Conservation (phyloP, 169 alveolate species). For the Cryptosporidium baileyi region DNA sequence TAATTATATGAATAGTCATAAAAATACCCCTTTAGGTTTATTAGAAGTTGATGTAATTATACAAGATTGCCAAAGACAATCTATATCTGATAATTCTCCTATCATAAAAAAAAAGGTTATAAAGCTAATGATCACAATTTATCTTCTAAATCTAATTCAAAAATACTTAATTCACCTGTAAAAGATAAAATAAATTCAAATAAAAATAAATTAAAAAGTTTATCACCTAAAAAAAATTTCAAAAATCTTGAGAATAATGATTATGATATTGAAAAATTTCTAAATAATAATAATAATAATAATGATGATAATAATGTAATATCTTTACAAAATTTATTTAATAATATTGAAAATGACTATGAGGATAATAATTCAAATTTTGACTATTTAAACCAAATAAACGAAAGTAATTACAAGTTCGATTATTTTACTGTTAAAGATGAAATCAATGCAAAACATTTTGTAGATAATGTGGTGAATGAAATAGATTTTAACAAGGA, state of each 20-base stretch:
- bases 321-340: no score
- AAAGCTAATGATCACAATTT: not conserved
- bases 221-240: no score
- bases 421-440: constrained; percentile 29
- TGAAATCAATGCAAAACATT: not conserved
- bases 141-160: not conserved
- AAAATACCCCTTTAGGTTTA: constrained; percentile 32
- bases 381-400: not conserved
- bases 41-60: constrained; percentile 39
- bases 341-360: no score
- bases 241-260: no score
- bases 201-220: not conserved
- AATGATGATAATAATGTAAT: no score
- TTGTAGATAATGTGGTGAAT: not conserved
- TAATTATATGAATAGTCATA: not conserved
- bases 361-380: not conserved
- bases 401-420: not conserved
- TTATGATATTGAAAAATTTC: no score
- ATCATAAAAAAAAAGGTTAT: not conserved
- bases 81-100: constrained; percentile 1
- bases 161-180: not conserved
- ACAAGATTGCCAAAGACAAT: constrained; percentile 18
- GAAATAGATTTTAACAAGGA: not conserved
- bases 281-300: no score
- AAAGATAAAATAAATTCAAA: no score